Conservation (phyloP, 495 filamentous ascomycete genomes). For the Penicillium coprophilum region DNA sequence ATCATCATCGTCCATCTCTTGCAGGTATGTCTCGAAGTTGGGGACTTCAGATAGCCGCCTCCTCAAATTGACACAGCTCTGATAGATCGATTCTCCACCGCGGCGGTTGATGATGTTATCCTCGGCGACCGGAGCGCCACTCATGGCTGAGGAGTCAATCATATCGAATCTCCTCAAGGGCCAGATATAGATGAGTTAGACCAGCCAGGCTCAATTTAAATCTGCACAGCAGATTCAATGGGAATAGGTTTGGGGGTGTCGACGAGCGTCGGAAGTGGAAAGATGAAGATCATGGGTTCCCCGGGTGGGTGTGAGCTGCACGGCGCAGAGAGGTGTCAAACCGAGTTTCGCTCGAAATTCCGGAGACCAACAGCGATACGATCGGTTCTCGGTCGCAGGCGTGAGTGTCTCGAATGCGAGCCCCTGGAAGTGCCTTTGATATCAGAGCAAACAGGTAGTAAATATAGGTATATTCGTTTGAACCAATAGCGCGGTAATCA, state of each 20-base stretch:
- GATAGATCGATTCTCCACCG: constrained; percentile 91
- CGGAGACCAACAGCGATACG: neutral
- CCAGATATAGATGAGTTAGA: constrained; percentile 25
- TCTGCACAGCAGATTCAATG: constrained; percentile 42
- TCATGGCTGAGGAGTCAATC: constrained; percentile 39
- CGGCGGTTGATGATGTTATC: constrained; percentile 93
- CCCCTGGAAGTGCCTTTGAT: neutral
- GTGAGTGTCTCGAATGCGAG: neutral
- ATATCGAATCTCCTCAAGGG: constrained; percentile 33
- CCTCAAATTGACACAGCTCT: constrained; percentile 85
- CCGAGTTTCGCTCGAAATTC: constrained; percentile 5
- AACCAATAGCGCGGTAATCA: constrained; percentile 8
- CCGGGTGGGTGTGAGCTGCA: constrained; percentile 76
- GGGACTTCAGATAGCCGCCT: constrained; percentile 79
- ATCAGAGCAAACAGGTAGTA: neutral
- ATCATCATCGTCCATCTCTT: constrained; percentile 64
- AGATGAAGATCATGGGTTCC: constrained; percentile 39
- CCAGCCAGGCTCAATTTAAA: constrained; percentile 36
- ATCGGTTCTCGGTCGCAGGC: neutral
- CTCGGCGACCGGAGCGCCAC: constrained; percentile 64
- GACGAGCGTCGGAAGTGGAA: constrained; percentile 32
- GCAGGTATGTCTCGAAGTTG: constrained; percentile 70
- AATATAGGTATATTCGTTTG: constrained; percentile 1
- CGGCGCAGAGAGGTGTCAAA: constrained; percentile 52
- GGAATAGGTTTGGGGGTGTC: constrained; percentile 20